These are phyloP conservation scores for Mycena galopus DNA, from an alignment of 768 basidiomycete genomes.

Conservation along the genomic window DNA sequence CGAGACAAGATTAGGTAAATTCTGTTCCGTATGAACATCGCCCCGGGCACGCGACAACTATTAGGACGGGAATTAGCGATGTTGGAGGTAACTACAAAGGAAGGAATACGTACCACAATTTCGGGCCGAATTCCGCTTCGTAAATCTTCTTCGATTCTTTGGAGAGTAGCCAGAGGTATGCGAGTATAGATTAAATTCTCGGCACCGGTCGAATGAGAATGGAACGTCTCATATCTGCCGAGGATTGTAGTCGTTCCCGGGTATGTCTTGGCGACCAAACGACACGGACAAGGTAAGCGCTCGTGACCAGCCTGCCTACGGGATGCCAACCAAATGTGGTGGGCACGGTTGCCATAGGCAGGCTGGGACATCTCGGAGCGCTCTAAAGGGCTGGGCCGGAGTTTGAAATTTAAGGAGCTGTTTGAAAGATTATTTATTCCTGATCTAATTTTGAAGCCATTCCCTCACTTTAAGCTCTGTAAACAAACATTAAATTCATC, in stretches of 20 bases:
- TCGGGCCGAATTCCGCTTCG: not conserved
- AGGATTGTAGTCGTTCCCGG: constrained; percentile 3
- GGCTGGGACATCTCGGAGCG: too few species aligned
- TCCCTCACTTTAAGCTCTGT: too few species aligned
- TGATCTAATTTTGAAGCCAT: too few species aligned
- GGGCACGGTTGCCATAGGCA: too few species aligned
- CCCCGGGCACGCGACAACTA: constrained; percentile 5
- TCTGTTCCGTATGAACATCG: constrained; percentile 5
- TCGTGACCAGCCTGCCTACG: too few species aligned
- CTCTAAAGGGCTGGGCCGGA: too few species aligned
- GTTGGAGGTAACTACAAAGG: not conserved
- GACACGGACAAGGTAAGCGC: constrained; percentile 2
- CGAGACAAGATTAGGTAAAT: not conserved
- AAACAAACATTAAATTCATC: too few species aligned
- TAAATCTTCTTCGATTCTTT: constrained; percentile 7
- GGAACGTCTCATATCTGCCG: constrained; percentile 6
- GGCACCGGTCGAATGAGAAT: constrained; percentile 5
- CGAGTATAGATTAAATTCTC: constrained; percentile 7
- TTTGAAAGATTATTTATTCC: too few species aligned
- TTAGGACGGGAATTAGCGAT: not conserved
- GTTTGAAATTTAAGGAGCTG: too few species aligned
- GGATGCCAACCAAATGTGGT: too few species aligned
- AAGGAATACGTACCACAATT: not conserved
- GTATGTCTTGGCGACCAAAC: constrained; percentile 8
- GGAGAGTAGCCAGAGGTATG: not conserved